These are phyloP conservation scores for Thielaviopsis punctulata DNA, from an alignment of 2,329 filamentous ascomycete species.

Conservation along the genomic window DNA sequence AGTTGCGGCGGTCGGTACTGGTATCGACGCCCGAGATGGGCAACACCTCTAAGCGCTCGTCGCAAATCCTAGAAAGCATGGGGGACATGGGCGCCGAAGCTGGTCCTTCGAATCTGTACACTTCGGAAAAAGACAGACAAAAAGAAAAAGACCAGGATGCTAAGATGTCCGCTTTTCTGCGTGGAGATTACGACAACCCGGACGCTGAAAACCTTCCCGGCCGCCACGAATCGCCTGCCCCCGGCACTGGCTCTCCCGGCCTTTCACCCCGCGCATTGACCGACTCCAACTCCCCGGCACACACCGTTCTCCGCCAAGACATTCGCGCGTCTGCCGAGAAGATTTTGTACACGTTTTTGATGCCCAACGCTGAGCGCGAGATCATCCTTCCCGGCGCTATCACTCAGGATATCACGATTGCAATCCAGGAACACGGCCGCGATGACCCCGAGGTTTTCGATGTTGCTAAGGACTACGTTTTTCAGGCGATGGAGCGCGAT, in stretches of 20 bases:
- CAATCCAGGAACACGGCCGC: constrained; percentile 78
- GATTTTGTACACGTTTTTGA: constrained; percentile 93
- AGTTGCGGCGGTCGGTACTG: constrained; percentile 81
- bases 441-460: constrained; percentile 97
- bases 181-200: constrained; percentile 34
- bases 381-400: constrained; percentile 85
- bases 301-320: constrained; percentile 74
- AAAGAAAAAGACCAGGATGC: constrained; percentile 70
- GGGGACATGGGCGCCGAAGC: constrained; percentile 47
- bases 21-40: constrained; percentile 85
- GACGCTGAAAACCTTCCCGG: background rate
- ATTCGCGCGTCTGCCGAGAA: constrained; percentile 90
- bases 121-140: constrained; percentile 53
- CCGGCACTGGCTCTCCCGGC: constrained; percentile 32
- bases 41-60: constrained; percentile 71
- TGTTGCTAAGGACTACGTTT: constrained; percentile 95
- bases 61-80: constrained; percentile 55
- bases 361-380: constrained; percentile 89
- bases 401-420: constrained; percentile 65
- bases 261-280: constrained; percentile 42
- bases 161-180: constrained; percentile 77
- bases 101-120: constrained; percentile 43
- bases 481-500: constrained; percentile 98
- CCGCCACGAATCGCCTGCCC: constrained; percentile 37
- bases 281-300: constrained; percentile 66